Base-by-base conservation (phyloP, 2,329 filamentous ascomycete genomes). In the Colletotrichum sp. region DNA sequence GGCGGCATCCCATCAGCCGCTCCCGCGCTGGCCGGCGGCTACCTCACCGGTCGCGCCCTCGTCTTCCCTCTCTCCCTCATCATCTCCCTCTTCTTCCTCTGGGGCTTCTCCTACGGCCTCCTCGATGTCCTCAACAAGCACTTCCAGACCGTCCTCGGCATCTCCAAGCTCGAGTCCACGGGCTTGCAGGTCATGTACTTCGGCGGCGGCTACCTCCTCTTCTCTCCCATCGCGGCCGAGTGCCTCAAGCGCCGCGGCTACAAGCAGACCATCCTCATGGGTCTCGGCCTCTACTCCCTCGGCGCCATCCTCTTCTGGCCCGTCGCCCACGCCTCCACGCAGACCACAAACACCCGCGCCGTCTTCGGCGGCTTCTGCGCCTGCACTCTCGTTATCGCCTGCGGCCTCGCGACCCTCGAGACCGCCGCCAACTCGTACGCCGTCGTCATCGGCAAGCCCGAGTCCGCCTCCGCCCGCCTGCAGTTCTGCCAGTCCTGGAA, bases 301-400 rank as follows among this genome's bases (percentile, higher is more conserved):
- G 90, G 90, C 21, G 90, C 88, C n/a, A 81, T 91, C 64, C 83
- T 91, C 16, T 87, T 88, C 26, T 90, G 89, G 72, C 87, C 89
- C 1, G 90, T 77, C 61, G 71, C 88, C 75, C 71, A 72, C 34
- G 89, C 93, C 79, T 89, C 90, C 78, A 89, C 90, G 43, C 87
- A 89, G 72, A 78, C 82, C 32, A 34, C 59, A 67, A 59, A 68
- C 60, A 63, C 48, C 30, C 26, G 55, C 28, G 72, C 72, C 52
- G 94, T 92, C 18, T 96, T 96, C 80, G 91, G 89, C 32, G 94
- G 94, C 13, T 96, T 95, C 85, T 95, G 93, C 80, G 91, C 90
- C 57, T 90, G 88, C 79, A 92, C 94, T 79, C 95, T 96, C 83
- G 90, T 96, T 76, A 93, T 95, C 74, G 94, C 94, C 43, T 92